Base-by-base conservation (phyloP, 345 rosid genomes). In the Raphanus sativus region DNA sequence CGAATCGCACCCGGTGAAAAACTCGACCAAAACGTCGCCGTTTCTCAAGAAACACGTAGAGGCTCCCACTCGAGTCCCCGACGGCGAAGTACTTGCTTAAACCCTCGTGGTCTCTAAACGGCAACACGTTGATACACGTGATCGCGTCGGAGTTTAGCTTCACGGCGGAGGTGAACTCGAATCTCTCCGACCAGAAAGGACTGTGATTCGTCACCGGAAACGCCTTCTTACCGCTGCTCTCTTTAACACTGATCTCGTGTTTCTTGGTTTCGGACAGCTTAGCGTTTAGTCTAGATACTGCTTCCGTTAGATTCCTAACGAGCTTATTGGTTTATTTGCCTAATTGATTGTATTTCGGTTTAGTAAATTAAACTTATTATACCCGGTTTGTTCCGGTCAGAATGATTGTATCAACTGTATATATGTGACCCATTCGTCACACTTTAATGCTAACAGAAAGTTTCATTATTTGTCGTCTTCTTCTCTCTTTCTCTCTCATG, bases 181-280 rank as follows among this genome's bases (percentile, higher is more conserved):
- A 91, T 85, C 87, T 85, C 85, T 95, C 99, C 0, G 96, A 89
- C 98, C 98, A 95, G 58, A 86, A 83, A 40, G 89, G 94, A 78
- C 90, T 89, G 76, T 83, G 87, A 77, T 88, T 92, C 0, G 91
- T 87, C 10, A 91, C 87, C 0, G 94, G 83, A 77, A 82, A 83
- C 6, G 84, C 80, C 50, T 78, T 84, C 48, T 78, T 84, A 7
- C 21, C 21, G 66, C 75, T 80, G 21, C 81, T 85, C 76, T 78
- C 91, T 75, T 69, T 72, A 71, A 5, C 32, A 28, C 0, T 67
- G 68, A 79, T 62, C 70, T 76, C 78, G 24, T 54, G 60, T 75
- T 30, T 11, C 76, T 62, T 34, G 33, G 85, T 75, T 72, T 84
- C 89, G 2, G 84, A 72, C 34, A 92, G 54, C 74, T 73, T 86